Base-by-base conservation (phyloP, 148 eudicot genomes). In the Rhododendron vialii region DNA sequence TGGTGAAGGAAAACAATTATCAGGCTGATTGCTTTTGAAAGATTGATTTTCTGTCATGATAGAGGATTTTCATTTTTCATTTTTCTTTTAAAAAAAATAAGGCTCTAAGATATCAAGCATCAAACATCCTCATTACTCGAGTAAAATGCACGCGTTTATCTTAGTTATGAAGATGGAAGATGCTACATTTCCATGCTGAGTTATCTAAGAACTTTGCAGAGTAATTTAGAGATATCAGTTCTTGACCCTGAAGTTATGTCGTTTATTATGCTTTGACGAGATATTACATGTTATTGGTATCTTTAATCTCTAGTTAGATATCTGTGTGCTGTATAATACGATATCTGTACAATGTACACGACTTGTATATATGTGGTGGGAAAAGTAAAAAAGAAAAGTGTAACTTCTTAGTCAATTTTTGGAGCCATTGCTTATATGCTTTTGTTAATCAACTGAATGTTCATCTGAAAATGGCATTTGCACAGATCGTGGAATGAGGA, bases 401-500 rank as follows among this genome's bases (percentile, higher is more conserved):
- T 3, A 38, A n/a, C 65, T 30, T 45, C 65, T 47, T 38, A 22
- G 22, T 61, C 71, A 51, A 18, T 30, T 73, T 87, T 45, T 18
- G 15, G 47, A 12, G 38, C 35, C 7, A 63, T 55, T 86, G 57
- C 57, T 36, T 14, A 15, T 0, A 18, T 33, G 30, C 38, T 69
- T 78, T 59, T 88, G 26, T 47, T 55, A 28, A 30, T 35, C 35
- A 35, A 35, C 35, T 35, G 1, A 1, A 63, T 63, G 69, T 63
- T 63, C 8, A n/a, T 80, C 61, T 63, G 41, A 63, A 36, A 71
- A 57, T 69, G 50, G 43, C 35, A 82, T 87, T 85, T 82, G 89
- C 98, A 97, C 93, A 38, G 93, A 94, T 90, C 88, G 93, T 83
- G 98, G 96, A 88, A 84, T 88, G 61, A 92, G 90, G 91, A 97